Conservation (phyloP, 2,329 filamentous ascomycete genomes). For the Fusarium sulawesiense region DNA sequence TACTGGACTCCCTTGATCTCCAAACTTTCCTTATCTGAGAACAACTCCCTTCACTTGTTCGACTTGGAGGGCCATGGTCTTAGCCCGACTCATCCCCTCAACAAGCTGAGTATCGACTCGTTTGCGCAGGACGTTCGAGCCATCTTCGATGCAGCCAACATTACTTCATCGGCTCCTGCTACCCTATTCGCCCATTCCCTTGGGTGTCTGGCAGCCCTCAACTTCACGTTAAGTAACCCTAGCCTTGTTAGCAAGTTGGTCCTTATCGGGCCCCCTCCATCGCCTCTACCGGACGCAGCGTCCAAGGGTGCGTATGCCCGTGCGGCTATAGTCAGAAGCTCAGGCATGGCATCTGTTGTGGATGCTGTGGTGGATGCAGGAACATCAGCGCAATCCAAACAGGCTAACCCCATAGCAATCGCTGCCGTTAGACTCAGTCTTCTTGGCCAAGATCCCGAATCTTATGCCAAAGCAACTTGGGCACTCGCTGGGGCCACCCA, state of each 20-base stretch:
- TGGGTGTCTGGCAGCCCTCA: neutral
- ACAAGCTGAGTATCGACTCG: slow-evolving; percentile 55
- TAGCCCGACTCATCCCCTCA: slow-evolving; percentile 61
- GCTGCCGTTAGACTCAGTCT: slow-evolving; percentile 58
- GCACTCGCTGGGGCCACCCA: slow-evolving; percentile 57
- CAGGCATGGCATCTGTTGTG: neutral
- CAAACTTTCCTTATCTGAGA: slow-evolving; percentile 35
- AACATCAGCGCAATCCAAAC: neutral
- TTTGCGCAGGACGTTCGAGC: slow-evolving; percentile 44
- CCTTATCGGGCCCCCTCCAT: neutral
- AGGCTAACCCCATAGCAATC: slow-evolving; percentile 46
- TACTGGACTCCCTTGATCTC: slow-evolving; percentile 60
- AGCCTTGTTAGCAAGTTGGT: neutral
- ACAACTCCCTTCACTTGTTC: slow-evolving; percentile 54
- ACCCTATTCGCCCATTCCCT: slow-evolving; percentile 2
- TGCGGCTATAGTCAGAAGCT: neutral
- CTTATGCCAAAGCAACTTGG: slow-evolving; percentile 65
- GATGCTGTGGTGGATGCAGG: slow-evolving; percentile 1
- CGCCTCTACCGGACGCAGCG: neutral
- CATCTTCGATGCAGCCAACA: neutral
- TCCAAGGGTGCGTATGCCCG: neutral
- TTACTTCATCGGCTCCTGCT: neutral
- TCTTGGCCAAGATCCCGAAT: slow-evolving; percentile 61
- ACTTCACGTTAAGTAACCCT: neutral
- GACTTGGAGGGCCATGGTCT: slow-evolving; percentile 69